Base-by-base conservation (phyloP, 108 stramenopile species). In the Pseudonitzschia delicatissima region DNA sequence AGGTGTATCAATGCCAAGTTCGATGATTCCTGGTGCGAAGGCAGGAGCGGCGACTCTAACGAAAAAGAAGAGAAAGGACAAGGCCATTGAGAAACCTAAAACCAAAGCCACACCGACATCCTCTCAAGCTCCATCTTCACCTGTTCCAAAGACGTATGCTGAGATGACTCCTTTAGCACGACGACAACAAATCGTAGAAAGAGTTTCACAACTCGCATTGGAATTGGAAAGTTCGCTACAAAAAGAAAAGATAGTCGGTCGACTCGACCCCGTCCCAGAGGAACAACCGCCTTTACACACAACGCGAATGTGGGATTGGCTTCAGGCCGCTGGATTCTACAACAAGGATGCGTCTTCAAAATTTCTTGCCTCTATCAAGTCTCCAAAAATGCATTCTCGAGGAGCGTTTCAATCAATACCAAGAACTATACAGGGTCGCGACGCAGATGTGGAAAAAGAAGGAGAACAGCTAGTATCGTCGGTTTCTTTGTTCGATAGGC, bases 401-500 rank as follows among this genome's bases (percentile, higher is more conserved):
- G 42, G 52, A 17, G 49, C 31, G 26, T 52, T 64, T 11, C 57
- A 50, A 27, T 25, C 64, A 5, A 36, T 52, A 44, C 64, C 71
- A 25, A 40, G 40, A 26, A 27, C 34, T 25, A 65, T 72, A 26
- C 55, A 47, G 17, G 57, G 71, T 18, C 52, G n/a, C n/a, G n/a
- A 21, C 20, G 20, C 0, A 49, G 37, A 39, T 6, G 11, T 8
- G 8, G 34, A 62, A 39, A 21, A 23, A 45, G 55, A 57, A 35
- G n/a, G 27, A 25, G 15, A 33, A 28, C 5, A 37, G 20, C 12
- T 2, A 5, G 29, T 57, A 15, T 57, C 65, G n/a, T 61, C 45
- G 20, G 52, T 40, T 12, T 28, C 79, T 35, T 31, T 83, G 55
- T 81, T 76, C 65, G 85, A 83, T 73, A 69, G 79, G 66, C 59